phyloP scores from a whole-genome alignment of 495 filamentous ascomycete genomes.

The Apiosordaria backusii region DNA sequence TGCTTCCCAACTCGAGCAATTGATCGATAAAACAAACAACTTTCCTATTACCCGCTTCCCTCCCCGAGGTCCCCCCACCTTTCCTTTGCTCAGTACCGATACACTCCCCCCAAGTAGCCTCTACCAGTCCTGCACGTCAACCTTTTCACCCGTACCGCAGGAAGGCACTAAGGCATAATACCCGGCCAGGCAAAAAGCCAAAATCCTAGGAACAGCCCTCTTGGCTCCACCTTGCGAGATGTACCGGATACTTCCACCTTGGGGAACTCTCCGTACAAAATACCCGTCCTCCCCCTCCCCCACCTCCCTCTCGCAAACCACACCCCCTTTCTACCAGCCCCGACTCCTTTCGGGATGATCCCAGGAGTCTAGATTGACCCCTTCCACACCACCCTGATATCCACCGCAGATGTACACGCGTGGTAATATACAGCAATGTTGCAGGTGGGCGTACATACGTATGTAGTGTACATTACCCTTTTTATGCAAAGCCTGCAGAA shows the following conservation, averaged over 20 bases:
- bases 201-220: neutral
- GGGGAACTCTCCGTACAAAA: neutral
- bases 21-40: neutral
- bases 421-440: no score
- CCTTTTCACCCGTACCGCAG: neutral
- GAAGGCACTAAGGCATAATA: neutral
- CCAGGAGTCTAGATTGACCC: neutral
- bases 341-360: neutral
- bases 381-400: no score
- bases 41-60: neutral
- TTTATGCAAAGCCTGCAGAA: neutral
- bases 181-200: neutral
- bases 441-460: no score
- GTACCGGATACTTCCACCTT: neutral
- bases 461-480: no score
- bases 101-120: neutral
- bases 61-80: neutral
- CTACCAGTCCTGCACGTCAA: neutral
- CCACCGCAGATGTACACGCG: no score
- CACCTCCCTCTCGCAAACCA: no score
- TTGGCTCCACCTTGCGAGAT: neutral
- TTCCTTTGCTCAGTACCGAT: neutral
- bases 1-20: slow-evolving; percentile 1
- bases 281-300: neutral
- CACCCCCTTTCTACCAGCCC: neutral